These are phyloP conservation scores for Dactylorhiza incarnata DNA, from an alignment of 106 monocot genomes.

Conservation along the genomic window DNA sequence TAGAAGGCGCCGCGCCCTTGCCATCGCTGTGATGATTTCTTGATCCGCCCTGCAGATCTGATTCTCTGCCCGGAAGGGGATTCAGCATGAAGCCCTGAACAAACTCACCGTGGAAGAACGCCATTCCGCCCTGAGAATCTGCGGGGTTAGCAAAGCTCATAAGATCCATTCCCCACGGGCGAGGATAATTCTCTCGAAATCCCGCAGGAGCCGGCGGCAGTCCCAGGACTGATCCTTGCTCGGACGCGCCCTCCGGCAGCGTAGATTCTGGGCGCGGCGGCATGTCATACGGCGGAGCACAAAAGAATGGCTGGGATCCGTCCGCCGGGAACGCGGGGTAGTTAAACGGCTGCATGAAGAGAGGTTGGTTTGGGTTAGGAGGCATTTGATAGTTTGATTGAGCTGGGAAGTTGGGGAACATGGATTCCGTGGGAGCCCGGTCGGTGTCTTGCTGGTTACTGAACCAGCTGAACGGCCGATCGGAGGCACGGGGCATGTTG, in stretches of 20 bases:
- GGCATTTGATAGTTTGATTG: constrained; percentile 33
- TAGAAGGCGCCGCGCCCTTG: constrained; percentile 12
- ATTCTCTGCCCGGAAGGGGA: constrained; percentile 22
- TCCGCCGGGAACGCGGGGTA: constrained; percentile 40
- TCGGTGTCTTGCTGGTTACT: constrained; percentile 25
- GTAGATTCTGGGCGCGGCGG: constrained; percentile 16
- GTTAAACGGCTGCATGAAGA: constrained; percentile 20
- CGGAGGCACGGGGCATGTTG: constrained; percentile 32
- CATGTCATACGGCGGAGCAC: constrained; percentile 29
- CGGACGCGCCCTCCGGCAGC: constrained; percentile 23
- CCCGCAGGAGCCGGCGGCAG: constrained; percentile 32
- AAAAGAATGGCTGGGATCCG: constrained; percentile 44
- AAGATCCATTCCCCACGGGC: constrained; percentile 43
- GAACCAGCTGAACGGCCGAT: constrained; percentile 38
- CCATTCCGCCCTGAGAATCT: constrained; percentile 31
- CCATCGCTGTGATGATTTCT: constrained; percentile 23
- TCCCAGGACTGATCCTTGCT: constrained; percentile 48
- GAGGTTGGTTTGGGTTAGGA: constrained; percentile 27
- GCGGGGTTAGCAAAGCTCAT: constrained; percentile 22
- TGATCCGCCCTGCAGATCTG: constrained; percentile 23
- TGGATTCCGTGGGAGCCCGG: constrained; percentile 27
- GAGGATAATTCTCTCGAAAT: constrained; percentile 32
- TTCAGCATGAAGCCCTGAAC: constrained; percentile 20
- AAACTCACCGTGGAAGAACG: constrained; percentile 39
- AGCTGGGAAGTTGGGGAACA: constrained; percentile 28